phyloP scores from a whole-genome alignment of 345 rosid species.

The Aquilaria yunnanensis region DNA sequence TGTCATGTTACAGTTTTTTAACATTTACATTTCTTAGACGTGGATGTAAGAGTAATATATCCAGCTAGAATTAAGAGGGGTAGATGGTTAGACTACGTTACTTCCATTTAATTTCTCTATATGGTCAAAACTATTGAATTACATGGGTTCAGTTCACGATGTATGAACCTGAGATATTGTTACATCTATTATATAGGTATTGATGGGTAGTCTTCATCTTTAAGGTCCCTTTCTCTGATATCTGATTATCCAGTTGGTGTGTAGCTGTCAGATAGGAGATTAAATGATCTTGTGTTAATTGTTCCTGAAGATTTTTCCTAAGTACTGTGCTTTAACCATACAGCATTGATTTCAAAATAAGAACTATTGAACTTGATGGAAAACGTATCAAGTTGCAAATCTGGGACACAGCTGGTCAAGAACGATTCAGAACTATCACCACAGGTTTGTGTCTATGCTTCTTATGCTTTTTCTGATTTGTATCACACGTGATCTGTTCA shows the following conservation, averaged over 20 bases:
- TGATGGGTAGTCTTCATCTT: too few species aligned
- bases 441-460: constrained; percentile 34
- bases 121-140: too few species aligned
- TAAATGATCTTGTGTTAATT: neutral
- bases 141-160: too few species aligned
- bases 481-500: neutral
- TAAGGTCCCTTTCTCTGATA: neutral
- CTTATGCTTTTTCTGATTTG: neutral
- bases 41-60: constrained; percentile 5
- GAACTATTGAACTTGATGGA: constrained; percentile 94
- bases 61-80: neutral
- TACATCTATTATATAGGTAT: too few species aligned
- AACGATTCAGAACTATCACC: constrained; percentile 86
- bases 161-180: too few species aligned
- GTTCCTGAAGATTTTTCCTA: neutral
- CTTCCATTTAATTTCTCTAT: neutral
- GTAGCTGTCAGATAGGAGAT: neutral
- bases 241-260: neutral
- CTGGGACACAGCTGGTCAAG: constrained; percentile 99
- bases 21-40: neutral
- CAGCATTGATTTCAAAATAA: constrained; percentile 93
- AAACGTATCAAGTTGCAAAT: constrained; percentile 89
- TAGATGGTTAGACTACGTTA: too few species aligned
- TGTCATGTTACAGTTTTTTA: neutral
- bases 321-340: constrained; percentile 2